Evolutionary conservation across 495 filamentous ascomycete genomes (phyloP).

Genomic region (Cercophora samala): DNA sequence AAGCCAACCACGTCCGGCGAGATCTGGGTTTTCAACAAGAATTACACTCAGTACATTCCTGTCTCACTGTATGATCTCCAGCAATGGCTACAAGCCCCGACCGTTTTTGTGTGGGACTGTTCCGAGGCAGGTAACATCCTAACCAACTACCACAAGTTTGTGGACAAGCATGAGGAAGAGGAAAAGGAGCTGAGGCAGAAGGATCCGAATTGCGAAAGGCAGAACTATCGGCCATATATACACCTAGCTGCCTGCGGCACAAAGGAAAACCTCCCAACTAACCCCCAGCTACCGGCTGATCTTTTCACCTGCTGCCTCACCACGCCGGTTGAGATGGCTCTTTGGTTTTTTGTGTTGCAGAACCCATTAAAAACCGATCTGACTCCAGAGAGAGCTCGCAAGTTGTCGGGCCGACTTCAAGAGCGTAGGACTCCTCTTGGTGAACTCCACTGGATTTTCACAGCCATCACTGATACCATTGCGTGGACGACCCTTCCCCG

Average conservation of each 20-base stretch:
- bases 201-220: conserved; percentile 69
- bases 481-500: conserved; percentile 93
- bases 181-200: conserved; percentile 65
- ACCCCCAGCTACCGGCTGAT: conserved; percentile 89
- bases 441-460: conserved; percentile 99
- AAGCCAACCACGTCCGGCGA: conserved; percentile 93
- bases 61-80: conserved; percentile 95
- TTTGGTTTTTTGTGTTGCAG: conserved; percentile 91
- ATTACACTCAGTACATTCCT: conserved; percentile 98
- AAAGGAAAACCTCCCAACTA: conserved; percentile 92
- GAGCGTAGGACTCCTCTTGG: conserved; percentile 94
- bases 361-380: conserved; percentile 77
- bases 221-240: conserved; percentile 67
- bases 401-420: conserved; percentile 77
- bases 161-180: conserved; percentile 88
- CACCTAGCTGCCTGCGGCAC: conserved; percentile 89
- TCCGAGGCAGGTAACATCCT: conserved; percentile 95
- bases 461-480: conserved; percentile 97
- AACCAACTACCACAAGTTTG: conserved; percentile 87
- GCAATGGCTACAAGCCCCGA: conserved; percentile 91
- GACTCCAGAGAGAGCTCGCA: conserved; percentile 73
- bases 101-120: conserved; percentile 95
- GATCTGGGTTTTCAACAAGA: conserved; percentile 99
- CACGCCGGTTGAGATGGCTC: conserved; percentile 92
- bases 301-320: conserved; percentile 95